Evolutionary conservation across 176 grass and related monocot genomes (phyloP), one percentile per base, ranked within the genome.

Genomic region (Alloteropsis semialata): DNA sequence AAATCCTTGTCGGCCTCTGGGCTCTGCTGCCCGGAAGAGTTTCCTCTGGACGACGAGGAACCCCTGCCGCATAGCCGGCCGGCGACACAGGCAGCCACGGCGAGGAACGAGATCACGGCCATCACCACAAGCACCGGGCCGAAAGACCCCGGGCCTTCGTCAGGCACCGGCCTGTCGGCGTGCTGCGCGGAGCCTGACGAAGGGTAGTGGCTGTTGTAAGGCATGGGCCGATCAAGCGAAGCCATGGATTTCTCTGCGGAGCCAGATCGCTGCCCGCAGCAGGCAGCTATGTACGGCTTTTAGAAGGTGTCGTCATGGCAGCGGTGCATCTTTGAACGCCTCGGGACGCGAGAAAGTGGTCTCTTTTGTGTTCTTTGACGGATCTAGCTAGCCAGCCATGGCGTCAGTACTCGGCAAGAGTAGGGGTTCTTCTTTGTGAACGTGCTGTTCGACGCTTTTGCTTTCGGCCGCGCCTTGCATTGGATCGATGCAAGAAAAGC

Each of bases 101-200:
- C 73, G 22, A 94, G 87, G 32, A 91, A 77, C 0, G 87, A 74
- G 72, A 94, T 87, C 22, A 91, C 77, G 0, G 87, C 84, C 59
- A 91, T 76, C 24, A 92, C 92, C 3, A 62, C 67, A 25, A 94
- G 69, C 17, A 89, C 81, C 21, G 89, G 89, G 13, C 92, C 89
- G 48, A 87, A 91, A 0, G 92, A 91, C 50, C 81, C 87, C 5
- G 43, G 62, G 19, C 84, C 65, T 34, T 79, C 75, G 48, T 77
- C 50, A 5, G 72, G 5, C 6, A 82, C 51, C 3, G 84, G 18
- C 14, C 29, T 43, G 64, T 22, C 45, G 42, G 37, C 33, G 11
- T 55, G 81, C 49, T 8, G 41, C 30, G 84, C 27, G 7, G 69
- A 33, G 56, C 44, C 82, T 48, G 91, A 42, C 29, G 66, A 27